Percentiles rank a stretch among this genome's conserved stretches.
Conservation (phyloP, 805 yeast species). For the Candida qinlingensis region DNA sequence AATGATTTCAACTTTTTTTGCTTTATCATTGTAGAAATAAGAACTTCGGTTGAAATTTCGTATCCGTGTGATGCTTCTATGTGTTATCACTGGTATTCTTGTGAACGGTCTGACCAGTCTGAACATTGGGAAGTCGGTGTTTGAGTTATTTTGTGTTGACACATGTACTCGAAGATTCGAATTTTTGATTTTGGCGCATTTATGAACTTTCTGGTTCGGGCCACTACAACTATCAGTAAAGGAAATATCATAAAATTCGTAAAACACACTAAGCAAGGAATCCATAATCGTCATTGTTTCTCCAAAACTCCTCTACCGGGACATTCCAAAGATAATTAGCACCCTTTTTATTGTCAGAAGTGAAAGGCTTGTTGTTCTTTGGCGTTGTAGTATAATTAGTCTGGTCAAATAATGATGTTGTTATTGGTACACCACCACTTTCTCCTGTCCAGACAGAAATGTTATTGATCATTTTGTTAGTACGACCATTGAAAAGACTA, state of each 20-base stretch:
- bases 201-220: too few relatives aligned
- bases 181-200: too few relatives aligned
- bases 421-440: constrained; percentile 28
- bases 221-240: too few relatives aligned
- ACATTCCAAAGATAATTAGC: constrained; percentile 23
- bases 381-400: constrained; percentile 8
- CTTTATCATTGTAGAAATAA: background rate
- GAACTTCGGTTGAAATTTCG: too few relatives aligned
- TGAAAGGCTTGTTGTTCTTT: background rate
- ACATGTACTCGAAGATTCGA: background rate
- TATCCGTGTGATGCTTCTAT: background rate
- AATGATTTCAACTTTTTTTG: background rate
- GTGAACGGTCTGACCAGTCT: too few relatives aligned
- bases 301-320: constrained; percentile 44
- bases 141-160: background rate
- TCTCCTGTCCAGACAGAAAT: constrained; percentile 57
- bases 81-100: background rate
- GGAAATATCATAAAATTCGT: background rate
- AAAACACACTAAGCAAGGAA: constrained; percentile 31
- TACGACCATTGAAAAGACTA: constrained; percentile 34
- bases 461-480: constrained; percentile 56
- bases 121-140: background rate
- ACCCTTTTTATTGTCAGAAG: background rate
- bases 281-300: constrained; percentile 43
- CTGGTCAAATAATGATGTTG: constrained; percentile 23